Base-by-base conservation (phyloP, 495 filamentous ascomycete genomes). In the Hypomontagnella monticulosa region DNA sequence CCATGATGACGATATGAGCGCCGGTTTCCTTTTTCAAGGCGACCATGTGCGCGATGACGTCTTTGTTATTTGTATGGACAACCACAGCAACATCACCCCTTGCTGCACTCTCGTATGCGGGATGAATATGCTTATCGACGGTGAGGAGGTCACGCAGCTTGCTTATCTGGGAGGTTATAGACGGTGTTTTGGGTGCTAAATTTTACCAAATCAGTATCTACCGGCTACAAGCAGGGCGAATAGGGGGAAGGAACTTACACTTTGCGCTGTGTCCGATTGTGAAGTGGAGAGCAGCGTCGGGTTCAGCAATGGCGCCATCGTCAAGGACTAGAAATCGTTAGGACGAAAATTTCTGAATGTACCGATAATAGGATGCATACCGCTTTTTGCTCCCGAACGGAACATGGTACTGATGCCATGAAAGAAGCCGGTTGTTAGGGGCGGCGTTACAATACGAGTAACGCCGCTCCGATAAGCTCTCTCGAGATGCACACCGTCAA, bases 321-420 rank as follows among this genome's bases (percentile, higher is more conserved):
- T 66, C 63, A 12, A 66, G 56, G n/a, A 66, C 63, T 66, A 19
- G 7, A 32, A 60, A 18, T 3, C 19, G 18, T 43, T 37, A 64
- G 33, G 20, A 36, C 14, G 16, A 5, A 1, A 30, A 18, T 12
- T 0, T 4, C 23, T 27, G 6, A 27, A 27, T 6, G 3, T 27
- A 27, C 3, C 23, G n/a, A 42, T 5, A 8, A 11, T 2, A 14
- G 16, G 1, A 55, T 1, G 44, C 63, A 37, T 60, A n/a, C 70
- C 69, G 41, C 76, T 76, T 63, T 78, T 74, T 8, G 73, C 80
- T 12, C 73, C 72, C 3, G 80, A 83, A 4, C 71, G 69, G 53
- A 85, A 76, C 10, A 78, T 78, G 0, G 72, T 71, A 54, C 78
- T 83, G 8, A 85, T 77, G 3, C 82, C 82, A n/a, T 77, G 78